Evolutionary conservation across 2,329 filamentous ascomycete genomes (phyloP).

Genomic region (Pestalotiopsis sp.): DNA sequence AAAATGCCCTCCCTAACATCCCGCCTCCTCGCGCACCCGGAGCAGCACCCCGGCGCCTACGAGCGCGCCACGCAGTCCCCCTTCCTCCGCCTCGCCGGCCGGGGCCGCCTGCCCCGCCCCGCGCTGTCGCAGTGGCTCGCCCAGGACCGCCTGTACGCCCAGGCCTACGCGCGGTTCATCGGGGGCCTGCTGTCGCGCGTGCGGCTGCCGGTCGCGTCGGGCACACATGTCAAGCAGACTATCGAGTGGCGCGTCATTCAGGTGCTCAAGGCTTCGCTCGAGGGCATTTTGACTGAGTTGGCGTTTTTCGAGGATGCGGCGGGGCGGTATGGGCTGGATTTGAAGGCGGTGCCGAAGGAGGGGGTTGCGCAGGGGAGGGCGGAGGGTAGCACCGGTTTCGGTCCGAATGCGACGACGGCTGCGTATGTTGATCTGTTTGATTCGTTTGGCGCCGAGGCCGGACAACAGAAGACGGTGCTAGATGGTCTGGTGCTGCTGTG

Average conservation of each 20-base stretch:
- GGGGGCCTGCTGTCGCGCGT: constrained; percentile 32
- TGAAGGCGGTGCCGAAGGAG: constrained; percentile 21
- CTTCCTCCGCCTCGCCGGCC: constrained; percentile 31
- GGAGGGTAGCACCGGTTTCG: constrained; percentile 19
- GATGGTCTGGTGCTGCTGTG: constrained; percentile 76
- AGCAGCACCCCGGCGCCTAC: constrained; percentile 24
- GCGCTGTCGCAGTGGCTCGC: constrained; percentile 33
- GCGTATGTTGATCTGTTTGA: constrained; percentile 32
- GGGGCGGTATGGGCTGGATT: constrained; percentile 26
- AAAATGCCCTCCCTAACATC: background rate
- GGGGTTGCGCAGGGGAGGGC: constrained; percentile 8
- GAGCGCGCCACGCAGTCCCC: constrained; percentile 28
- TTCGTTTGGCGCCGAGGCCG: constrained; percentile 24
- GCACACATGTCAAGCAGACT: constrained; percentile 15
- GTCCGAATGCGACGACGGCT: constrained; percentile 26
- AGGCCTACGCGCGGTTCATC: constrained; percentile 34
- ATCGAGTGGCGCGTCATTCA: constrained; percentile 30
- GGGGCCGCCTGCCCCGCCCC: constrained; percentile 26
- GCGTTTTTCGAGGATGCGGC: constrained; percentile 33
- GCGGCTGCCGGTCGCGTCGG: constrained; percentile 21
- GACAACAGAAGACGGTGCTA: constrained; percentile 39
- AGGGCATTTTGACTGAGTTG: constrained; percentile 30
- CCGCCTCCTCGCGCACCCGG: constrained; percentile 24
- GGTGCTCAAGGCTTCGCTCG: constrained; percentile 29
- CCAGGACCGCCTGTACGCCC: constrained; percentile 35